Evolutionary conservation across 1,139 yeast species (phyloP).

Genomic region (Taphrina populina): DNA sequence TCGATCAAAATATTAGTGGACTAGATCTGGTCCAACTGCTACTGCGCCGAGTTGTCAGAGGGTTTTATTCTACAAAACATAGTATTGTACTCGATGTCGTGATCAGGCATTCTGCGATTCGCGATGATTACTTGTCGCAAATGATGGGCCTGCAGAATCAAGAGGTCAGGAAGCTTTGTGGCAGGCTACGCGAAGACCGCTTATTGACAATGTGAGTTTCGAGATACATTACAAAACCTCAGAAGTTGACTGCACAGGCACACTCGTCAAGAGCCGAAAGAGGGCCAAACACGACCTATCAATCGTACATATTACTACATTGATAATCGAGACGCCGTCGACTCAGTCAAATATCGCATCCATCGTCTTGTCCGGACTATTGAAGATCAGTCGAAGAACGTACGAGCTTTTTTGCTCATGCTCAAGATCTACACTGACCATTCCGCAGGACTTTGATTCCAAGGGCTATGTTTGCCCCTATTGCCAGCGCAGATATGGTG

Average conservation of each 20-base stretch:
- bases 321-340: constrained; percentile 90
- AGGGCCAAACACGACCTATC: constrained; percentile 65
- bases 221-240: background rate
- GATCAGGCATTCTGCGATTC: constrained; percentile 72
- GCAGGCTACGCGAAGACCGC: constrained; percentile 79
- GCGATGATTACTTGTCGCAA: constrained; percentile 21
- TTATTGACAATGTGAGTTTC: constrained; percentile 46
- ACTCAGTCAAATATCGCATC: constrained; percentile 93
- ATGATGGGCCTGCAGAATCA: constrained; percentile 51
- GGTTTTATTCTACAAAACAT: constrained; percentile 82
- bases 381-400: constrained; percentile 70
- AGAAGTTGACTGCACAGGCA: constrained; percentile 32
- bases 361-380: constrained; percentile 77
- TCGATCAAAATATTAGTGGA: too few relatives aligned
- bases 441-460: constrained; percentile 73
- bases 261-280: constrained; percentile 61
- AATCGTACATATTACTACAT: constrained; percentile 81
- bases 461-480: constrained; percentile 91
- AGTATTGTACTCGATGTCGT: constrained; percentile 84
- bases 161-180: constrained; percentile 79
- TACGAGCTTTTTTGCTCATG: constrained; percentile 17
- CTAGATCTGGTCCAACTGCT: constrained; percentile 48
- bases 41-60: constrained; percentile 68
- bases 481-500: constrained; percentile 76
- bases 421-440: too few relatives aligned